phyloP scores from a whole-genome alignment of 169 alveolate species.

The Eimeria falciformis region DNA sequence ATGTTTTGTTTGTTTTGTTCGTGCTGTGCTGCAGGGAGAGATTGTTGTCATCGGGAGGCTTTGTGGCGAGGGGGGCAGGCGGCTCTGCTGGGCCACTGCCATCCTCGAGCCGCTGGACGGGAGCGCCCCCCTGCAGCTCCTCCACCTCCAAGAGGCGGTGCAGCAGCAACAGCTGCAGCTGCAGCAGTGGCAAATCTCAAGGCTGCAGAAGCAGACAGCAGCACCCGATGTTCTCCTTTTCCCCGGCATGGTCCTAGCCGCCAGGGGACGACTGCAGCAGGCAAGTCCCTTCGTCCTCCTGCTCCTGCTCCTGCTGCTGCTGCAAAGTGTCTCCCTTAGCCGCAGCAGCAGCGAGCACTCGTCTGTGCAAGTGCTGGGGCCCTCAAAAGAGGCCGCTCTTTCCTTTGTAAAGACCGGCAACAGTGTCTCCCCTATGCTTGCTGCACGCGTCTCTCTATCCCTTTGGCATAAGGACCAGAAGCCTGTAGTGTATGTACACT shows the following conservation, averaged over 20 bases:
- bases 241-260: conserved; percentile 68
- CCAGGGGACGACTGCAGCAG: conserved; percentile 63
- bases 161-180: conserved; percentile 68
- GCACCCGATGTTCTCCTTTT: conserved; percentile 46
- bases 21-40: conserved; percentile 18
- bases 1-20: no score
- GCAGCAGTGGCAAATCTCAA: conserved; percentile 65
- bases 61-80: conserved; percentile 45
- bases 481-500: no score
- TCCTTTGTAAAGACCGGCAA: no score
- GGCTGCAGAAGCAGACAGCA: conserved; percentile 31
- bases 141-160: conserved; percentile 28
- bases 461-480: no score
- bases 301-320: conserved; percentile 21
- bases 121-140: conserved; percentile 59
- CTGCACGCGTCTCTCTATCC: no score
- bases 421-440: neutral
- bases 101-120: conserved; percentile 53
- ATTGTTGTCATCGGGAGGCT: conserved; percentile 43
- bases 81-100: conserved; percentile 53
- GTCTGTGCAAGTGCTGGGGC: neutral
- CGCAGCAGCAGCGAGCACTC: neutral
- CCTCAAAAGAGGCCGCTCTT: neutral
- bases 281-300: conserved; percentile 44
- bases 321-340: no score